phyloP scores from a whole-genome alignment of 129 eudicot genomes.

The Centella asiatica region DNA sequence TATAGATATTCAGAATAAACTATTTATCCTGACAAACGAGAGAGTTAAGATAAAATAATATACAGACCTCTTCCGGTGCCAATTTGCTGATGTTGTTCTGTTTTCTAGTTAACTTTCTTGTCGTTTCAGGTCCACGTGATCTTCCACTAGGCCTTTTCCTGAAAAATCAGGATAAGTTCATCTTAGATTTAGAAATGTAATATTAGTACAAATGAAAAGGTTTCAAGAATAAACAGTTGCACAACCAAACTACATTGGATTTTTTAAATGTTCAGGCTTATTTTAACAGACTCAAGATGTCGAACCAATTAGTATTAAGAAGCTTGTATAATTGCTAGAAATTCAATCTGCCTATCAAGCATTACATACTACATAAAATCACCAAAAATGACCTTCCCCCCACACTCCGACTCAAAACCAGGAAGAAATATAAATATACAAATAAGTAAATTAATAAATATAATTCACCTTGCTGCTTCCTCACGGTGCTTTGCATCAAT shows the following conservation, averaged over 20 bases:
- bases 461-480: constrained; percentile 56
- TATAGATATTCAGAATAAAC: background rate
- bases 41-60: constrained; percentile 8
- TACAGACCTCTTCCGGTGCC: constrained; percentile 68
- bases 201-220: background rate
- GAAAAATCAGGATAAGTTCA: constrained; percentile 16
- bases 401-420: background rate
- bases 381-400: too few relatives aligned
- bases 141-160: constrained; percentile 65
- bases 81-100: constrained; percentile 49
- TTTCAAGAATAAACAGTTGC: background rate
- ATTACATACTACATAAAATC: background rate
- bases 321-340: background rate
- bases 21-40: constrained; percentile 1
- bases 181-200: background rate
- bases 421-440: background rate
- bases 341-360: background rate
- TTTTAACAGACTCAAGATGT: background rate
- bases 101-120: constrained; percentile 47
- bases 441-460: background rate
- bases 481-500: constrained; percentile 82
- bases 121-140: constrained; percentile 56
- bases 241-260: background rate
- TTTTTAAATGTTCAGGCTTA: background rate
- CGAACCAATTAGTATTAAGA: background rate